A percentile compares a stretch with the other conserved stretches of the same genome.
Conservation (phyloP, 2,329 filamentous ascomycete species). For the Fusarium torulosum region DNA sequence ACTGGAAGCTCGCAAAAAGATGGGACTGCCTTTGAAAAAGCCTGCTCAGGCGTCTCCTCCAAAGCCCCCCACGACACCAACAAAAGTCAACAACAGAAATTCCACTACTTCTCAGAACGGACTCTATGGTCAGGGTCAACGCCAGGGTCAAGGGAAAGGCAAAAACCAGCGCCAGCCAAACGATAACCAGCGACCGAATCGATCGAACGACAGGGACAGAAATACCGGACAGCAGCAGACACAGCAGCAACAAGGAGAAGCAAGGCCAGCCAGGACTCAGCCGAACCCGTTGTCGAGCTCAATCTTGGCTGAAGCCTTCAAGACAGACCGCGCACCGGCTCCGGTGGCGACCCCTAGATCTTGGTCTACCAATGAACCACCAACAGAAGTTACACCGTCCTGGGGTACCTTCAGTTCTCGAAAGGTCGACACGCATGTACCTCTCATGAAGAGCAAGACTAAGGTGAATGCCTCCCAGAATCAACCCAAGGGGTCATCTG, state of each 20-base stretch:
- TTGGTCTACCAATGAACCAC: constrained; percentile 38
- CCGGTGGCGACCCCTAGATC: constrained; percentile 46
- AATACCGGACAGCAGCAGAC: constrained; percentile 9
- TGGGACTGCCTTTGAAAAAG: constrained; percentile 40
- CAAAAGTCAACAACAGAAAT: constrained; percentile 15
- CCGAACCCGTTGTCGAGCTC: constrained; percentile 44
- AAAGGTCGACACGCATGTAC: constrained; percentile 40
- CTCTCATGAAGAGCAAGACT: constrained; percentile 6
- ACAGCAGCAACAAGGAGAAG: constrained; percentile 14
- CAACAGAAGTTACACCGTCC: constrained; percentile 12
- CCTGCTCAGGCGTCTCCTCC: constrained; percentile 15
- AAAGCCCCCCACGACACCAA: constrained; percentile 8
- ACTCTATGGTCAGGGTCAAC: constrained; percentile 13
- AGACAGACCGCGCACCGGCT: constrained; percentile 45
- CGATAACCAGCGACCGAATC: constrained; percentile 2
- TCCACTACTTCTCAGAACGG: not conserved
- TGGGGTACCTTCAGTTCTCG: constrained; percentile 47
- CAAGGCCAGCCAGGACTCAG: not conserved
- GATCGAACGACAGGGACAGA: constrained; percentile 2
- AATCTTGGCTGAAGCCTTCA: constrained; percentile 53
- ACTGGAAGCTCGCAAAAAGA: constrained; percentile 51
- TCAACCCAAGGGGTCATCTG: not conserved
- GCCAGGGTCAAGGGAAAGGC: constrained; percentile 2
- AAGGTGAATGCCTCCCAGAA: not conserved
- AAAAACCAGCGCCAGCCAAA: constrained; percentile 6